Percentiles rank a stretch among this genome's conserved stretches.
phyloP scores from a whole-genome alignment of 1,139 yeast species.

The Pichia sp. region DNA sequence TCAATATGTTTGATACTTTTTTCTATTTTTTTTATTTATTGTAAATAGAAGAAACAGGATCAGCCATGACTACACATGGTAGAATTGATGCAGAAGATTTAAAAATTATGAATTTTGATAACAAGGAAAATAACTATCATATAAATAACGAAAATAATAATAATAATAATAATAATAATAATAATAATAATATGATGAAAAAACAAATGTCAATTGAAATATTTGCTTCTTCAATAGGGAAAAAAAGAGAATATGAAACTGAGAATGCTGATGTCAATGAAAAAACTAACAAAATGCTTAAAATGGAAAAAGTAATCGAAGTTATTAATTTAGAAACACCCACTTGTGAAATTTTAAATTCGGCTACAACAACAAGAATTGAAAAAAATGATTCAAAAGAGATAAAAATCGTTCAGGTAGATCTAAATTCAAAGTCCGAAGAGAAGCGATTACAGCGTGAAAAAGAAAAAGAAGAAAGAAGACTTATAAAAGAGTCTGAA shows the following conservation, averaged over 20 bases:
- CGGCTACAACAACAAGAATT: background rate
- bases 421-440: slow-evolving; percentile 1
- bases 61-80: too few species aligned
- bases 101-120: too few species aligned
- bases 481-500: slow-evolving; percentile 6
- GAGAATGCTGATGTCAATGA: background rate
- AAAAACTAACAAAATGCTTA: background rate
- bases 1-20: too few species aligned
- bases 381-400: too few species aligned
- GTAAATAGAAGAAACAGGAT: too few species aligned
- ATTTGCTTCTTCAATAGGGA: background rate
- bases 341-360: background rate
- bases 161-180: too few species aligned
- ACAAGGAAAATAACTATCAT: too few species aligned
- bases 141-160: too few species aligned
- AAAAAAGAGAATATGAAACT: background rate
- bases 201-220: slow-evolving; percentile 4
- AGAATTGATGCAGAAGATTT: too few species aligned
- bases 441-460: slow-evolving; percentile 15
- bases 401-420: too few species aligned
- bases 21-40: too few species aligned
- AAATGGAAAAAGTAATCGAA: background rate
- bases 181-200: background rate
- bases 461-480: slow-evolving; percentile 14
- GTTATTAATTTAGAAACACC: background rate